phyloP scores from a whole-genome alignment of 2,329 filamentous ascomycete species.

The Ilyonectria mors-panacis region DNA sequence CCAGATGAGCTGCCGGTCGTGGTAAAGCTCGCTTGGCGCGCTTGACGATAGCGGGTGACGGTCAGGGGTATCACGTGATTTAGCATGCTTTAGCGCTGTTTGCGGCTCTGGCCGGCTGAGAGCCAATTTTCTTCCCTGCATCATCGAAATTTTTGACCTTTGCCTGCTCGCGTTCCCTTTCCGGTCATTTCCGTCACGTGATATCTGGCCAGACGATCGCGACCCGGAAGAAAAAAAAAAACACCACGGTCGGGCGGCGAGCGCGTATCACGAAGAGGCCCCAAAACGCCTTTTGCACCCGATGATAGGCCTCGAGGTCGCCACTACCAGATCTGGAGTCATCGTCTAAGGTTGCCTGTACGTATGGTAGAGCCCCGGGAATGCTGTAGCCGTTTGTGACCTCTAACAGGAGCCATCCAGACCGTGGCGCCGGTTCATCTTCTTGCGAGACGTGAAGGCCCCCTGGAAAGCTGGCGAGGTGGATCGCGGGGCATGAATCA shows the following conservation, averaged over 20 bases:
- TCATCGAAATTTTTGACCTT: conserved; percentile 44
- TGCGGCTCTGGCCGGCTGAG: conserved; percentile 35
- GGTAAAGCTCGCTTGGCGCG: conserved; percentile 28
- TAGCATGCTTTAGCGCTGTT: conserved; percentile 40
- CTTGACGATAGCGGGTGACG: conserved; percentile 34
- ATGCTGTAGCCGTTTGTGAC: conserved; percentile 49
- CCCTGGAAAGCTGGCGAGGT: conserved; percentile 71
- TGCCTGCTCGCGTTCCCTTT: conserved; percentile 37
- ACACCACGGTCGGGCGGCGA: conserved; percentile 40
- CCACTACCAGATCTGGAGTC: conserved; percentile 47
- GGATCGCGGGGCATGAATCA: conserved; percentile 70
- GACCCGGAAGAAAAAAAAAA: conserved; percentile 43
- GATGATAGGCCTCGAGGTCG: conserved; percentile 50
- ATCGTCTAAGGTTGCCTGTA: conserved; percentile 51
- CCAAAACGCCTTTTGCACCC: conserved; percentile 41
- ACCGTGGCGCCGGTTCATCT: conserved; percentile 71
- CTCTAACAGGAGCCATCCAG: conserved; percentile 47
- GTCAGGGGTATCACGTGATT: conserved; percentile 51
- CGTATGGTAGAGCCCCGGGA: conserved; percentile 45
- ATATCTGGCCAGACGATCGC: conserved; percentile 48
- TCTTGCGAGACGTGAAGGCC: conserved; percentile 66
- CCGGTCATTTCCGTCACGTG: conserved; percentile 50
- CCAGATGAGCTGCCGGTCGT: background rate
- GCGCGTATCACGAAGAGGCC: conserved; percentile 43
- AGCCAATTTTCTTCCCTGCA: conserved; percentile 50